Evolutionary conservation across 306 rosid genomes (phyloP).

Genomic region (Castanea sativa): DNA sequence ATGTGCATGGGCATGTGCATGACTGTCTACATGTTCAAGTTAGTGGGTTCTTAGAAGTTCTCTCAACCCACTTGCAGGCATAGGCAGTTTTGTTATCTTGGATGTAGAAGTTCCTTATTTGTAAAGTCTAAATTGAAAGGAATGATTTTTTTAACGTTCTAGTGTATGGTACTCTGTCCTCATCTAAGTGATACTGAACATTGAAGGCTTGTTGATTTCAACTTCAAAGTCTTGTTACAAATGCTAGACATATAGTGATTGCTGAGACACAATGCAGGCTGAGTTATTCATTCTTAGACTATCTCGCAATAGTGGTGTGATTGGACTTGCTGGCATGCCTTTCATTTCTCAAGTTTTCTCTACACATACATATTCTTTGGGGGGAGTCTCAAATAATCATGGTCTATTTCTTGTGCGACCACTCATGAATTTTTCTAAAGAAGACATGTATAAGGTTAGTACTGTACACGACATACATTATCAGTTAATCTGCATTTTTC

Average conservation of each 20-base stretch:
- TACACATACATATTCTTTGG: constrained; percentile 29
- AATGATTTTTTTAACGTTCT: constrained; percentile 9
- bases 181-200: constrained; percentile 14
- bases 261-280: constrained; percentile 77
- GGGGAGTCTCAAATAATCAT: constrained; percentile 33
- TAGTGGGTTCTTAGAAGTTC: not conserved
- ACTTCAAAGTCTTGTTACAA: constrained; percentile 31
- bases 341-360: constrained; percentile 80
- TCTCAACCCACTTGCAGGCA: constrained; percentile 13
- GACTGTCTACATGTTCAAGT: not conserved
- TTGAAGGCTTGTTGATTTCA: constrained; percentile 33
- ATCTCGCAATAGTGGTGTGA: constrained; percentile 85
- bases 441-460: constrained; percentile 84
- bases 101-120: not conserved
- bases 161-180: constrained; percentile 16
- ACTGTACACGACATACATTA: not conserved
- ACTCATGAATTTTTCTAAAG: constrained; percentile 74
- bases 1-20: not conserved
- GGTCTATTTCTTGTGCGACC: constrained; percentile 85
- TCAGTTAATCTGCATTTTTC: constrained; percentile 1
- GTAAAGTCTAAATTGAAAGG: constrained; percentile 12
- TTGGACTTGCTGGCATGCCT: constrained; percentile 98
- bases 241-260: constrained; percentile 51
- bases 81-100: not conserved
- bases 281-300: constrained; percentile 92